Percentiles rank a stretch among this genome's conserved stretches.
Evolutionary conservation across 441 rosid genomes (phyloP).

Genomic region (Jatropha multifida): DNA sequence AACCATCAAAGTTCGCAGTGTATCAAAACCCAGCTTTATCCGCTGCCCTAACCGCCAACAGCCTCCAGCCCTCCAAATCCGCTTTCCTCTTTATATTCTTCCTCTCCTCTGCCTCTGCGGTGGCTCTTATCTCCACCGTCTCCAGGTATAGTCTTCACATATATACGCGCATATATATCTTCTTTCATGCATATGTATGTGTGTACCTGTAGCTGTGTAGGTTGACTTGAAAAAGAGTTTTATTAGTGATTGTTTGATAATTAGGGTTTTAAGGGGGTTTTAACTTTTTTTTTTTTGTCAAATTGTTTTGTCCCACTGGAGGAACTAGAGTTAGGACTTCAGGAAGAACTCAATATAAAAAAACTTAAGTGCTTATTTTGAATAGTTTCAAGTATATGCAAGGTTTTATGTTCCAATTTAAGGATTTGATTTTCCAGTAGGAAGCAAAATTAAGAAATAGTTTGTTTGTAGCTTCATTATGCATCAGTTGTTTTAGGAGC

Average conservation of each 20-base stretch:
- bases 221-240: neutral
- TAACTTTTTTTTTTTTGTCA: neutral
- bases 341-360: neutral
- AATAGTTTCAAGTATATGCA: neutral
- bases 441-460: neutral
- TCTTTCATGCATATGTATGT: neutral
- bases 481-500: neutral
- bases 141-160: slow-evolving; percentile 41
- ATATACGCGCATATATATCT: neutral
- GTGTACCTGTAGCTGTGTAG: neutral
- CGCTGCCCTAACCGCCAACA: slow-evolving; percentile 70
- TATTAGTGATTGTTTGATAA: neutral
- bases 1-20: slow-evolving; percentile 65
- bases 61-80: slow-evolving; percentile 69
- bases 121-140: slow-evolving; percentile 50
- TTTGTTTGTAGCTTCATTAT: neutral
- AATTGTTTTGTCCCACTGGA: neutral
- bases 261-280: slow-evolving; percentile 28
- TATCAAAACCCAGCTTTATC: slow-evolving; percentile 76
- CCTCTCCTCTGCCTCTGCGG: slow-evolving; percentile 60
- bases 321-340: neutral
- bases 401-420: neutral
- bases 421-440: neutral
- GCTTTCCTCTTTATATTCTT: slow-evolving; percentile 42
- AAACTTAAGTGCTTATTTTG: neutral